Evolutionary conservation across 1,139 yeast species (phyloP).

Genomic region (Blastobotrys malaysiensis): DNA sequence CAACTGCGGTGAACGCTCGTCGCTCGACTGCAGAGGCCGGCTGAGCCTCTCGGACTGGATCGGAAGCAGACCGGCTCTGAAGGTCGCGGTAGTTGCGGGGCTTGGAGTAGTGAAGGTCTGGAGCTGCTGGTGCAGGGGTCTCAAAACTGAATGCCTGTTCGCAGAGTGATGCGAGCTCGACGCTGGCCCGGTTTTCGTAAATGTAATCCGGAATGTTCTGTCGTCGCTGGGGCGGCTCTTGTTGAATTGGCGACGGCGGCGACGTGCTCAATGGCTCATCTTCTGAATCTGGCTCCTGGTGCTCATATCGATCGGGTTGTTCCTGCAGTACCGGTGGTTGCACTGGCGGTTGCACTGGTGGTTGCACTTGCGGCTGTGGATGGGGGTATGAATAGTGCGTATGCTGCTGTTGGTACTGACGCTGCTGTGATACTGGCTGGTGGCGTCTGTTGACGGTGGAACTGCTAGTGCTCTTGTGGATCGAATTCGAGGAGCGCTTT

Average conservation of each 20-base stretch:
- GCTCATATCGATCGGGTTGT: neutral
- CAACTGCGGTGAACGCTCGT: slow-evolving; percentile 19
- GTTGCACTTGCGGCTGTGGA: too few species aligned
- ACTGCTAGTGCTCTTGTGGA: neutral
- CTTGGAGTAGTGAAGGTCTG: neutral
- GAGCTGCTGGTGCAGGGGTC: neutral
- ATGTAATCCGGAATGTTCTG: neutral
- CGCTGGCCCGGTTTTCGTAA: neutral
- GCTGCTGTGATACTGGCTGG: neutral
- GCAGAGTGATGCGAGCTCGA: slow-evolving; percentile 15
- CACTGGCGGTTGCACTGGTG: too few species aligned
- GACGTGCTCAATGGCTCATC: neutral
- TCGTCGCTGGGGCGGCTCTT: neutral
- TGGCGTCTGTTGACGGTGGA: neutral
- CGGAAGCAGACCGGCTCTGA: neutral
- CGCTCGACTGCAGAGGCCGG: slow-evolving; percentile 7
- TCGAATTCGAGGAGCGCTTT: neutral
- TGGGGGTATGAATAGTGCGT: too few species aligned
- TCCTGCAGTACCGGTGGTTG: neutral
- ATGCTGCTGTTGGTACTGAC: neutral
- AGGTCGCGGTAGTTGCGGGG: neutral
- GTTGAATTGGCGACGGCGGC: neutral
- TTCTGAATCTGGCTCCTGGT: neutral
- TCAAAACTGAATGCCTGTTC: slow-evolving; percentile 13
- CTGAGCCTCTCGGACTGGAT: neutral